Evolutionary conservation across 306 rosid species (phyloP).

Genomic region (Pueraria montana): DNA sequence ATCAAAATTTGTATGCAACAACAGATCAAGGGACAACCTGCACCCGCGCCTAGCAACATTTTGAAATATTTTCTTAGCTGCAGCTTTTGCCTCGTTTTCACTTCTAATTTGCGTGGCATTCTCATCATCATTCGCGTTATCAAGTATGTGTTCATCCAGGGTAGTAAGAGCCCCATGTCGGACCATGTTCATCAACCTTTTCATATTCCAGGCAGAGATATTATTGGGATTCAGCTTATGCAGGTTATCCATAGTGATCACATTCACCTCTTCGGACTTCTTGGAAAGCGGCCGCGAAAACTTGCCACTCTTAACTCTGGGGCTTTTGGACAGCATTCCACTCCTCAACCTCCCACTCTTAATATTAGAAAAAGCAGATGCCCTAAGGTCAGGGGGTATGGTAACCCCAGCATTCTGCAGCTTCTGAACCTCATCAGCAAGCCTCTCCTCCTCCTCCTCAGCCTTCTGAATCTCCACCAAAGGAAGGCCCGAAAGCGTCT

Average conservation of each 20-base stretch:
- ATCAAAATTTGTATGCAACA: slow-evolving; percentile 5
- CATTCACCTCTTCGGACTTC: slow-evolving; percentile 67
- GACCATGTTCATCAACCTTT: slow-evolving; percentile 83
- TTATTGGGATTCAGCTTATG: slow-evolving; percentile 80
- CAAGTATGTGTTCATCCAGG: slow-evolving; percentile 71
- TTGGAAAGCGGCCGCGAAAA: slow-evolving; percentile 56
- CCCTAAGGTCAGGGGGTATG: slow-evolving; percentile 78
- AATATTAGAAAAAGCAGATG: slow-evolving; percentile 47
- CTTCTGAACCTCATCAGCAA: slow-evolving; percentile 76
- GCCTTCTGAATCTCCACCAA: slow-evolving; percentile 62
- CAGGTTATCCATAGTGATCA: slow-evolving; percentile 76
- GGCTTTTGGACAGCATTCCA: slow-evolving; percentile 56
- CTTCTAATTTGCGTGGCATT: slow-evolving; percentile 68
- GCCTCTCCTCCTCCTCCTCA: slow-evolving; percentile 79
- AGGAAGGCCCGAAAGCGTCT: slow-evolving; percentile 87
- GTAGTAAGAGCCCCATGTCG: slow-evolving; percentile 75
- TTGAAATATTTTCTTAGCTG: slow-evolving; percentile 84
- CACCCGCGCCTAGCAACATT: slow-evolving; percentile 81
- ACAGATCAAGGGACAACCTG: slow-evolving; percentile 58
- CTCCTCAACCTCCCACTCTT: slow-evolving; percentile 64
- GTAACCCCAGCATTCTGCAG: slow-evolving; percentile 89
- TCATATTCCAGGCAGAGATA: slow-evolving; percentile 96
- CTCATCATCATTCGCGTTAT: slow-evolving; percentile 61
- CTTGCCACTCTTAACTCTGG: slow-evolving; percentile 48
- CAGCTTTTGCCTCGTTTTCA: slow-evolving; percentile 82